Evolutionary conservation across 1,139 yeast genomes (phyloP).

Genomic region (Geotrichum australiense): DNA sequence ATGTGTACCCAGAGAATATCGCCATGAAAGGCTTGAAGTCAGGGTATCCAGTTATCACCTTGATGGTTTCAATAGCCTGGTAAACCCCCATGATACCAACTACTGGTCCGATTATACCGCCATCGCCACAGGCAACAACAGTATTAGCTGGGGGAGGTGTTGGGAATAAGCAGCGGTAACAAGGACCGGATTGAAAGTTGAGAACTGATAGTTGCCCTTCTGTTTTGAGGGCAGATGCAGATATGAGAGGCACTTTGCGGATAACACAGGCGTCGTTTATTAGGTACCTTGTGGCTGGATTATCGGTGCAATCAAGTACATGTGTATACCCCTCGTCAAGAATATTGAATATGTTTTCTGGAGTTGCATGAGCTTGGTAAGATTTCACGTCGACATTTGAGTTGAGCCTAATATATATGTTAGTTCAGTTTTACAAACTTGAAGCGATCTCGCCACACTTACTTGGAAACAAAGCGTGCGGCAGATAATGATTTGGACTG

Average conservation of each 20-base stretch:
- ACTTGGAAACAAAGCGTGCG: constrained; percentile 39
- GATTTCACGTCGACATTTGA: constrained; percentile 56
- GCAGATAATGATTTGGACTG: constrained; percentile 75
- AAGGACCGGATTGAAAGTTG: constrained; percentile 72
- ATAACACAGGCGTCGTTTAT: constrained; percentile 80
- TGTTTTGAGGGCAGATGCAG: constrained; percentile 86
- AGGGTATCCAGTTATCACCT: constrained; percentile 54
- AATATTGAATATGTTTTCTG: constrained; percentile 57
- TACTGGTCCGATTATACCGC: constrained; percentile 94
- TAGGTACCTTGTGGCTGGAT: constrained; percentile 80
- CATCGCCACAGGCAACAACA: constrained; percentile 83
- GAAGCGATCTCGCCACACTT: constrained; percentile 9
- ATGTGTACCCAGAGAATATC: constrained; percentile 66
- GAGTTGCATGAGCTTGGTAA: constrained; percentile 46
- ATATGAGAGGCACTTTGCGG: constrained; percentile 62
- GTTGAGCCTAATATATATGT: constrained; percentile 39
- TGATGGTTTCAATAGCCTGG: constrained; percentile 85
- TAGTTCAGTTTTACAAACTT: too few species aligned
- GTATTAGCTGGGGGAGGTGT: constrained; percentile 80
- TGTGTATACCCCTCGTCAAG: constrained; percentile 53
- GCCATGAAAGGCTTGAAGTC: constrained; percentile 61
- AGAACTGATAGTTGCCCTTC: constrained; percentile 85
- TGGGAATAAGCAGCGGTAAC: constrained; percentile 92
- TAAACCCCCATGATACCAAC: constrained; percentile 84
- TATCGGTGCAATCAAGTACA: constrained; percentile 89